phyloP scores from a whole-genome alignment of 2,329 filamentous ascomycete genomes.

The Talaromyces sp. region DNA sequence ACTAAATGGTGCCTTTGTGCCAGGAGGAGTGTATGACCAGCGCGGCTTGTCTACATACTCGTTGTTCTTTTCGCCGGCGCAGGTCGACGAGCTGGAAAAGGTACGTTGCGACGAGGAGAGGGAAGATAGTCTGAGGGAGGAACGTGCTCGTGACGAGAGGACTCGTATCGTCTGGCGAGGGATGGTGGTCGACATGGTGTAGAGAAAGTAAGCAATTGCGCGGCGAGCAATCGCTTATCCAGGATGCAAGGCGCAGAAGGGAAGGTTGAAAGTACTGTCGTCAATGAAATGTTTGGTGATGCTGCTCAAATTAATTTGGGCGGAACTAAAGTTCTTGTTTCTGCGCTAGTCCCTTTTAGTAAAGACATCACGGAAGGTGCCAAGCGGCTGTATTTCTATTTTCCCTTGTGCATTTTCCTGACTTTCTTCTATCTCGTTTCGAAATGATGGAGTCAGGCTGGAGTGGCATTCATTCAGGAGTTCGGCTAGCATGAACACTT shows the following conservation, averaged over 20 bases:
- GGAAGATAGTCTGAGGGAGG: conserved; percentile 16
- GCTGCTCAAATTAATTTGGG: background rate
- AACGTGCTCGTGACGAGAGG: conserved; percentile 31
- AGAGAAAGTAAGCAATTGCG: background rate
- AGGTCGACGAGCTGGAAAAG: conserved; percentile 27
- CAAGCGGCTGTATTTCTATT: background rate
- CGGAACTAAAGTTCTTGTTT: conserved; percentile 14
- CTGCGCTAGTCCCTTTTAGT: conserved; percentile 10
- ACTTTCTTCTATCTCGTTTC: background rate
- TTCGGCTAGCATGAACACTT: background rate
- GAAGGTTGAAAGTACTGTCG: background rate
- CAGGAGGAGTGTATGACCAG: conserved; percentile 68
- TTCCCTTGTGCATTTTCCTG: background rate
- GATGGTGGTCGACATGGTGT: conserved; percentile 49
- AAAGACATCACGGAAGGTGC: background rate
- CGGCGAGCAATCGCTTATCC: background rate
- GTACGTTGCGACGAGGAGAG: conserved; percentile 24
- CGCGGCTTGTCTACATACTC: conserved; percentile 50
- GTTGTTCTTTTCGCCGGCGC: conserved; percentile 27
- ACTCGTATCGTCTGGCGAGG: conserved; percentile 41
- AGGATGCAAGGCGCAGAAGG: background rate
- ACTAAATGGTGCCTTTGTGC: conserved; percentile 65
- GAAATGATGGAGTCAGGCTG: background rate
- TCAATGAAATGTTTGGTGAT: background rate
- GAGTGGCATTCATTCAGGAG: background rate